A percentile compares a stretch with the other conserved stretches of the same genome.
These are phyloP conservation scores for Solanum tarapatanum DNA, from an alignment of 257 asterid genomes.

Conservation along the genomic window DNA sequence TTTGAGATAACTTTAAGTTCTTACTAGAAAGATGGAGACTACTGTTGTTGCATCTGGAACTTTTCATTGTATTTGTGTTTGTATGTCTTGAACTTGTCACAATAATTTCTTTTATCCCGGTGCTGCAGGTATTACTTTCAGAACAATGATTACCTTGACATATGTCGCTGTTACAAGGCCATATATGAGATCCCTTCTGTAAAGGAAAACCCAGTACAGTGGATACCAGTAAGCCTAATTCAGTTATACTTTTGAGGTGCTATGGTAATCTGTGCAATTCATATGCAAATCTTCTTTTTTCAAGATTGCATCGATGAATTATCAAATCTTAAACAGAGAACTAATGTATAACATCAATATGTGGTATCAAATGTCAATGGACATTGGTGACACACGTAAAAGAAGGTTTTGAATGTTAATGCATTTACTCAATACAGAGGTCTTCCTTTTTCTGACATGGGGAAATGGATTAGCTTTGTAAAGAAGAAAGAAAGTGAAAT, in stretches of 20 bases:
- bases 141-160: conserved; percentile 85
- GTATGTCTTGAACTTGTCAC: neutral
- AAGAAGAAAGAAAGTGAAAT: neutral
- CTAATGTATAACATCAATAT: neutral
- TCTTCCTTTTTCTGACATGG: neutral
- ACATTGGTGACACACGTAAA: neutral
- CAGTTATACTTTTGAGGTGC: neutral
- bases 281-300: neutral
- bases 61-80: neutral
- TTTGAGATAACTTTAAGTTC: neutral
- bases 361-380: neutral
- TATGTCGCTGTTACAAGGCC: conserved; percentile 89
- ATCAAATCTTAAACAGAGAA: neutral
- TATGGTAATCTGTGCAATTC: neutral
- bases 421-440: neutral
- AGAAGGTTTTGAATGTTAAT: neutral
- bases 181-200: conserved; percentile 85
- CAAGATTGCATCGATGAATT: neutral
- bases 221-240: conserved; percentile 63
- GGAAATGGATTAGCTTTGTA: neutral
- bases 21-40: neutral
- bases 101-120: neutral
- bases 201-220: conserved; percentile 67
- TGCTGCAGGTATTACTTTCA: conserved; percentile 62
- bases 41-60: neutral